Conservation (phyloP, 169 alveolate genomes). For the Pseudocohnilembus persalinus region DNA sequence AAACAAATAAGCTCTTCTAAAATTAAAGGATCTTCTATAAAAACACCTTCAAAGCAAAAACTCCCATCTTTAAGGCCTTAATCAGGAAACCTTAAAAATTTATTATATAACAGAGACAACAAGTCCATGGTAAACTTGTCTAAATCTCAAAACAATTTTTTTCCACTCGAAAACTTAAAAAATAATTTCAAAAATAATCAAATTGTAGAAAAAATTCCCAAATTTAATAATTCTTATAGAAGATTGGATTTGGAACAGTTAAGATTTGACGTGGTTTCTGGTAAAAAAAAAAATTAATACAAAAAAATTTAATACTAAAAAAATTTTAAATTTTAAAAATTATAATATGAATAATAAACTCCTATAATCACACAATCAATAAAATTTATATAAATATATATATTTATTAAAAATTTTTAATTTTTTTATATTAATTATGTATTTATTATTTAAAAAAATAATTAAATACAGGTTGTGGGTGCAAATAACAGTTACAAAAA, state of each 20-base stretch:
- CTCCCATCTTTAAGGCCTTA: neutral
- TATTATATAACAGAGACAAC: too few species aligned
- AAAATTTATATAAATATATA: too few species aligned
- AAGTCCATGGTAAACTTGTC: too few species aligned
- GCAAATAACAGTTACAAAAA: neutral
- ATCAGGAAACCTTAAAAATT: neutral
- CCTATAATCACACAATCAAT: too few species aligned
- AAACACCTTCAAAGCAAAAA: neutral
- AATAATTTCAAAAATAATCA: neutral
- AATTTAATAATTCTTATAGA: neutral
- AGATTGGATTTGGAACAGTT: neutral
- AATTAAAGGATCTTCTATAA: neutral
- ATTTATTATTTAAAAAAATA: too few species aligned
- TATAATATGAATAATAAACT: too few species aligned
- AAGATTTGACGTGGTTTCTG: neutral
- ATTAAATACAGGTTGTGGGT: neutral
- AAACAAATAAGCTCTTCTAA: neutral
- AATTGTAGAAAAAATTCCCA: neutral
- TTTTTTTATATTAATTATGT: too few species aligned
- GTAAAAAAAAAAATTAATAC: neutral
- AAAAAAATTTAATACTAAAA: too few species aligned
- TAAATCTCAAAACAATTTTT: too few species aligned
- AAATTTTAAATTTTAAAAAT: too few species aligned
- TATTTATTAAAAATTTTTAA: too few species aligned
- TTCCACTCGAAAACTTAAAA: neutral